Conservation (phyloP, 306 rosid species). For the Prunus armeniaca region DNA sequence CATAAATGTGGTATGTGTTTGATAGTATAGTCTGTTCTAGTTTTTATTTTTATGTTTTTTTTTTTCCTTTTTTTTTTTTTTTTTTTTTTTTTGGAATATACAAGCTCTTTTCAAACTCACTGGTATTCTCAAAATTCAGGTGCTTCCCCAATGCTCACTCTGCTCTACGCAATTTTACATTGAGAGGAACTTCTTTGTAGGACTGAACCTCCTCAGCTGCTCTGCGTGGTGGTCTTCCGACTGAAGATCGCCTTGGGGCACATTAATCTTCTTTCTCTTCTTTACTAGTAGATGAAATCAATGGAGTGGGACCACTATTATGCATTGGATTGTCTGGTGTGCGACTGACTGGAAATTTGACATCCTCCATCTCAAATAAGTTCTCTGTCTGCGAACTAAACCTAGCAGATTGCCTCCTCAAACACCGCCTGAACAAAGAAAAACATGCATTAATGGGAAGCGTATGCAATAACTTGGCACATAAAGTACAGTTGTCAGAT, state of each 20-base stretch:
- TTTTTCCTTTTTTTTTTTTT: too few species aligned
- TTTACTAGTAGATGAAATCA: constrained; percentile 8
- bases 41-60: too few species aligned
- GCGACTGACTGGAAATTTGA: constrained; percentile 12
- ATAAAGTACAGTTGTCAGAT: background rate
- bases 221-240: constrained; percentile 61
- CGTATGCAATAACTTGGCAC: background rate
- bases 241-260: constrained; percentile 36
- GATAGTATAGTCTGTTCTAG: too few species aligned
- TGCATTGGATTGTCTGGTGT: background rate
- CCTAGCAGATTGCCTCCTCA: constrained; percentile 62
- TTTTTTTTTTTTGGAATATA: background rate
- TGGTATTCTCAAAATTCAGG: background rate
- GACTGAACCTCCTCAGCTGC: constrained; percentile 65
- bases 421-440: constrained; percentile 39
- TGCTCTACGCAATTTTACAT: constrained; percentile 56
- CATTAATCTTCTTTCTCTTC: constrained; percentile 32
- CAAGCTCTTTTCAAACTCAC: background rate
- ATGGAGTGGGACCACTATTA: constrained; percentile 5
- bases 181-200: constrained; percentile 55
- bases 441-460: background rate
- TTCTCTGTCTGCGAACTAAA: constrained; percentile 44
- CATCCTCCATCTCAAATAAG: constrained; percentile 64
- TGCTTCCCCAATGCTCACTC: constrained; percentile 20
- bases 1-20: too few species aligned